Percentiles rank a stretch among this genome's conserved stretches.
These are phyloP conservation scores for Tolypocladium ophioglossoides DNA, from an alignment of 2,329 filamentous ascomycete genomes.

Conservation along the genomic window DNA sequence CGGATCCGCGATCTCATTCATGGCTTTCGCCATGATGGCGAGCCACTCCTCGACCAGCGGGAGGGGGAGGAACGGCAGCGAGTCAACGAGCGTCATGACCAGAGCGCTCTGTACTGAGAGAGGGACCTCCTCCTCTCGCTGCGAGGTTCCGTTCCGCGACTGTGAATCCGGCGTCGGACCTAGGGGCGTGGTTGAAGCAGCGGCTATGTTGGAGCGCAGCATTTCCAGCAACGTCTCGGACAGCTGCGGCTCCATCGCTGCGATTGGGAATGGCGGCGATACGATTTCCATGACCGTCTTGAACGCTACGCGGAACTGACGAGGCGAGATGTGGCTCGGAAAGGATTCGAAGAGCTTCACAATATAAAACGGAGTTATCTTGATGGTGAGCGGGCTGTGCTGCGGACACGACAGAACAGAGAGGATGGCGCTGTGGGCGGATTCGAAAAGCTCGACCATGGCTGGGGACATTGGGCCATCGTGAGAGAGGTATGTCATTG, in stretches of 20 bases:
- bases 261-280: constrained; percentile 66
- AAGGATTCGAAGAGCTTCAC: constrained; percentile 73
- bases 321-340: constrained; percentile 63
- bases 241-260: constrained; percentile 63
- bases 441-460: constrained; percentile 62
- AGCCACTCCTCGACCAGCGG: constrained; percentile 72
- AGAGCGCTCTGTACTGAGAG: constrained; percentile 74
- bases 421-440: constrained; percentile 74
- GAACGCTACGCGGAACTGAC: constrained; percentile 84
- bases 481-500: constrained; percentile 58
- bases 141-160: constrained; percentile 16
- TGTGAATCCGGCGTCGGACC: constrained; percentile 27
- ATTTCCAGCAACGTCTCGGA: constrained; percentile 74
- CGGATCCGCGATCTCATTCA: constrained; percentile 53
- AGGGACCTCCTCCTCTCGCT: constrained; percentile 16
- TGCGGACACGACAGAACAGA: constrained; percentile 72
- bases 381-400: constrained; percentile 59
- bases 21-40: constrained; percentile 54
- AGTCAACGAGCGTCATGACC: constrained; percentile 67
- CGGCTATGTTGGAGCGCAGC: constrained; percentile 48
- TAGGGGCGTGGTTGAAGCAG: constrained; percentile 34
- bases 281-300: constrained; percentile 75
- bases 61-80: constrained; percentile 63
- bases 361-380: constrained; percentile 73
- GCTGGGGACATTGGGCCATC: constrained; percentile 31